Evolutionary conservation across 805 yeast species (phyloP), one percentile per base, ranked within the genome.

Genomic region (Pichia phayaonensis): DNA sequence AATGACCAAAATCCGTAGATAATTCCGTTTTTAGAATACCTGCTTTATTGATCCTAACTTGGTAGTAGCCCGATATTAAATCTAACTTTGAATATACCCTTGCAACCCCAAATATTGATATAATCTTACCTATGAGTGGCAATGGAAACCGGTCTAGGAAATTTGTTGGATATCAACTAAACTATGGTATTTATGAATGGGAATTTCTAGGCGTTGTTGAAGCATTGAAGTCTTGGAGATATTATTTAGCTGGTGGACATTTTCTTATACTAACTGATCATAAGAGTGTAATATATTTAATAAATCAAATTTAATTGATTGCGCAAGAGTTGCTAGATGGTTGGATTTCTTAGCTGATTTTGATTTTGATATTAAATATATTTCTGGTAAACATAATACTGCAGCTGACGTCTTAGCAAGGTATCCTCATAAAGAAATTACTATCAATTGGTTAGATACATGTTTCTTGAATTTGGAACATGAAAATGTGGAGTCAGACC

Each of bases 361-460:
- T 39, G 51, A 48, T n/a, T 47, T 51, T 16, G 40, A 40, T 1
- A 44, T 47, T 15, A 13, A 38, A 27, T 49, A 49, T 31, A 22
- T 41, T 1, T 22, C 11, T 18, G 47, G 52, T 8, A 18, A 26
- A 15, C 15, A 22, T 15, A 46, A 49, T 13, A 44, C 48, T 3
- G 45, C 45, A 20, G 47, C 48, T 4, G 54, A 51, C 16, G 51
- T 51, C 10, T n/a, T 46, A 15, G 31, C 45, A 20, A 13, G 45
- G 23, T 40, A 46, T 42, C 49, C 49, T 11, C 5, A 26, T 26
- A 26, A 24, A 18, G 27, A 45, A 26, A 21, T 38, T 3, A 8
- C 23, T 4, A 7, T 38, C 6, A 29, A 29, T 29, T 29, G 6
- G 11, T 11, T 29, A 8, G 12, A 29, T 29, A 8, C 34, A 29